Evolutionary conservation across 257 asterid species (phyloP).

Genomic region (Penstemon davidsonii): DNA sequence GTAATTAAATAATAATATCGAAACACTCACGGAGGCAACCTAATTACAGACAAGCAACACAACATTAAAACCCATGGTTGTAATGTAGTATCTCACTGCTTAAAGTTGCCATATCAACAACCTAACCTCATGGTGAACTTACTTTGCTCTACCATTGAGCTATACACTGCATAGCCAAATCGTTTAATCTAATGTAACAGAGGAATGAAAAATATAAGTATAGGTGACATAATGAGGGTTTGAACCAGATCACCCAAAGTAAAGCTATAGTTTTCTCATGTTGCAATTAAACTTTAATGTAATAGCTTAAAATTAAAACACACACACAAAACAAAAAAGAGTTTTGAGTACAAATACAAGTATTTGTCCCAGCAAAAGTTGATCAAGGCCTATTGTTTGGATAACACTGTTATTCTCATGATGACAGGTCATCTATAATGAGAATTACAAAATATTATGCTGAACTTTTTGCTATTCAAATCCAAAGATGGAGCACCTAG

Average conservation of each 20-base stretch:
- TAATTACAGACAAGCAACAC: neutral
- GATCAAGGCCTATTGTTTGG: neutral
- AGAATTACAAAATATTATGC: neutral
- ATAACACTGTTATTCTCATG: neutral
- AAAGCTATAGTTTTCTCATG: neutral
- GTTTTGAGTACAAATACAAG: too few species aligned
- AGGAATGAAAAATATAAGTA: too few species aligned
- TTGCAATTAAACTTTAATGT: neutral
- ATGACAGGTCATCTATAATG: neutral
- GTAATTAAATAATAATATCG: neutral
- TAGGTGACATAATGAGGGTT: too few species aligned
- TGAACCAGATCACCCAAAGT: neutral
- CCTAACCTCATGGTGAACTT: too few species aligned
- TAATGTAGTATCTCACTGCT: neutral
- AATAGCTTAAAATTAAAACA: too few species aligned
- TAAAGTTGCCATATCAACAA: neutral
- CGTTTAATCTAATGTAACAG: too few species aligned
- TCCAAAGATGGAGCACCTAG: constrained; percentile 5
- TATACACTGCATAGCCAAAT: too few species aligned
- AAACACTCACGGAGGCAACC: neutral
- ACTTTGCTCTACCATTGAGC: too few species aligned
- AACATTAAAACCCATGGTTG: neutral
- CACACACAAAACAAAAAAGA: neutral
- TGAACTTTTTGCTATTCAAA: constrained; percentile 7
- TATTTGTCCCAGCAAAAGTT: neutral